These are phyloP conservation scores for Xylariales sp. DNA, from an alignment of 2,329 filamentous ascomycete species.

Conservation along the genomic window DNA sequence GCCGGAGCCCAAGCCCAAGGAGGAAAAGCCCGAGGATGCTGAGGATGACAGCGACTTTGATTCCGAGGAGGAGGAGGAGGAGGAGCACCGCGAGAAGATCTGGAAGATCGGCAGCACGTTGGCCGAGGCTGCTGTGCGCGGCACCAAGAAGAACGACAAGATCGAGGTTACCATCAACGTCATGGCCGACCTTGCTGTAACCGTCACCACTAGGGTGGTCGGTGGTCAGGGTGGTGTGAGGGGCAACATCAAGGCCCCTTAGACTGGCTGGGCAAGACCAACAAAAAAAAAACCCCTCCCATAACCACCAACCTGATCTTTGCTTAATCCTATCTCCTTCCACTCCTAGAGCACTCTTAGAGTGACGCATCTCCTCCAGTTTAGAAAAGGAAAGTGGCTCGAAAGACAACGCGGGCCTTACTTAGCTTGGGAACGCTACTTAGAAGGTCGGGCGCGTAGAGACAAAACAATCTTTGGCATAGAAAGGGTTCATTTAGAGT, in stretches of 20 bases:
- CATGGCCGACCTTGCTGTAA: slow-evolving; percentile 71
- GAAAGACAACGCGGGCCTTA: no score
- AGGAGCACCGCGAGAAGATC: slow-evolving; percentile 83
- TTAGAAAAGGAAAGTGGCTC: no score
- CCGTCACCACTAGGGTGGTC: slow-evolving; percentile 78
- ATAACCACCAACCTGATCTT: neutral
- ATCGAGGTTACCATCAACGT: slow-evolving; percentile 94
- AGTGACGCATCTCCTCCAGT: no score
- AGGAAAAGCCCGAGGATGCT: slow-evolving; percentile 49
- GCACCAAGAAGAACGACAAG: slow-evolving; percentile 82
- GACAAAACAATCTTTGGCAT: no score
- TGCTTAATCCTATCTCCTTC: neutral
- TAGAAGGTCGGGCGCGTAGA: no score
- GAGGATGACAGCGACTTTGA: slow-evolving; percentile 62
- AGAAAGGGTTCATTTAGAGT: no score
- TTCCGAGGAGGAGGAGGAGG: slow-evolving; percentile 77
- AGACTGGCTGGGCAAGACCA: no score
- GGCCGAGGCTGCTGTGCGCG: slow-evolving; percentile 80
- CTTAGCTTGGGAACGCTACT: no score
- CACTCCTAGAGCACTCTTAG: neutral
- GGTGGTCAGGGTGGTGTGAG: slow-evolving; percentile 82
- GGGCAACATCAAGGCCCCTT: slow-evolving; percentile 43
- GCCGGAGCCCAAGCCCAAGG: slow-evolving; percentile 72
- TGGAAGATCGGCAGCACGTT: slow-evolving; percentile 84
- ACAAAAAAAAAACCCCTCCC: no score